Evolutionary conservation across 768 basidiomycete genomes (phyloP), one percentile per base, ranked within the genome.

Genomic region (Termitomyces sp.): DNA sequence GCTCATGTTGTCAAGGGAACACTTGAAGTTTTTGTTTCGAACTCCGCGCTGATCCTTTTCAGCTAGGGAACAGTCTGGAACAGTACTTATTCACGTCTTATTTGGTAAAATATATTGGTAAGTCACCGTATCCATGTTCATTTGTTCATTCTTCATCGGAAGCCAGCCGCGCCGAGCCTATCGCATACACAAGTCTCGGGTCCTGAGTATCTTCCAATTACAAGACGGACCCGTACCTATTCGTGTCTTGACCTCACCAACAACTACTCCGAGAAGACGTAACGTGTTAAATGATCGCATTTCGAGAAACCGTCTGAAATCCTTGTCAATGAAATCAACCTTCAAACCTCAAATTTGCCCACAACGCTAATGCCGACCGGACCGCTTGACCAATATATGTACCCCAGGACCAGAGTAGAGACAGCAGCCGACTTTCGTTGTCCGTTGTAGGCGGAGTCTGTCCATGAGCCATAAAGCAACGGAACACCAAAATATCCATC

Each of bases 1-100:
- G 14, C 38, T 40, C 53, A 31, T 54, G 51, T 53, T 53, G 51
- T 53, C 51, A 53, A 53, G 51, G n/a, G 7, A 38, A 53, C 51
- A 38, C 15, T 53, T 53, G 25, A 38, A 8, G 51, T 20, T 53
- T 53, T 15, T 25, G 37, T 25, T 53, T 38, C 14, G 25, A 25
- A 25, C 25, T 40, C 51, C 37, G 52, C 25, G 11, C 7, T 31
- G 53, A 17, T 40, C 10, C 10, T 25, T 29, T 53, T 38, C 12
- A 20, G 52, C 52, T 14, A 12, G 40, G 14, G 25, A 37, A 53
- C 20, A 1, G 17, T 36, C 8, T 20, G 17, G 8, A 37, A 11
- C 25, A 25, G 25, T 25, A 25, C 25, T 25, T 25, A 25, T 36
- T 12, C 12, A 36, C 2, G 17, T 34, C 32, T 29, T 12, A 29